A percentile compares a stretch with the other conserved stretches of the same genome.
phyloP scores from a whole-genome alignment of 2,329 filamentous ascomycete species.

The Arthrobotrys musiformis region DNA sequence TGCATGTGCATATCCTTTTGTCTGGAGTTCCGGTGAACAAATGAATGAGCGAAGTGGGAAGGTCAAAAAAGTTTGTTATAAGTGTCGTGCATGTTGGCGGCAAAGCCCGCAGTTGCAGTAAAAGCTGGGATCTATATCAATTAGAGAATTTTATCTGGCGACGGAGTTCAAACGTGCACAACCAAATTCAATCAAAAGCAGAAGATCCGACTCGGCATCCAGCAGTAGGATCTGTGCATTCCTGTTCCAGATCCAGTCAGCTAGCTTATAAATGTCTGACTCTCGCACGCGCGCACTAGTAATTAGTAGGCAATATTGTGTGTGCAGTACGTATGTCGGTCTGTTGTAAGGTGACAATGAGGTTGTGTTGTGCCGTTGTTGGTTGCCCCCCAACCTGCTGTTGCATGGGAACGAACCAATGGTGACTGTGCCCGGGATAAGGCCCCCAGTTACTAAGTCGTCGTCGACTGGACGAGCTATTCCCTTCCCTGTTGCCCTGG shows the following conservation, averaged over 20 bases:
- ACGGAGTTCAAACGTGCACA: too few relatives aligned
- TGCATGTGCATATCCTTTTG: too few relatives aligned
- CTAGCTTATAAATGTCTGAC: too few relatives aligned
- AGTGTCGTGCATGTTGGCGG: background rate
- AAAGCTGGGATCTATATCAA: background rate
- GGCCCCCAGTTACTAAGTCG: background rate
- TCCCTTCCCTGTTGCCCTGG: background rate
- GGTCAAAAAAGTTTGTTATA: background rate
- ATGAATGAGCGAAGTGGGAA: too few relatives aligned
- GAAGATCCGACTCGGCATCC: background rate
- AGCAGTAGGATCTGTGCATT: background rate
- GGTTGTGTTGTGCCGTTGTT: slow-evolving; percentile 18
- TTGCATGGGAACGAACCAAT: slow-evolving; percentile 14
- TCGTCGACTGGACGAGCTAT: background rate
- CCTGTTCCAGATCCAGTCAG: background rate
- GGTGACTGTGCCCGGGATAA: background rate
- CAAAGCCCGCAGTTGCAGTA: background rate
- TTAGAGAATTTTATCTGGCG: background rate
- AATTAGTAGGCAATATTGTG: too few relatives aligned
- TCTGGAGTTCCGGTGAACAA: too few relatives aligned
- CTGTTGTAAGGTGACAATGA: slow-evolving; percentile 18
- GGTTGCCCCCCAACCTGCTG: slow-evolving; percentile 18
- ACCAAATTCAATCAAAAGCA: background rate
- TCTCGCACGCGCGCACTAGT: too few relatives aligned
- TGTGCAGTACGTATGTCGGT: background rate